phyloP scores from a whole-genome alignment of 805 yeast genomes.

The Cyberlindnera xishuangbannaensis region DNA sequence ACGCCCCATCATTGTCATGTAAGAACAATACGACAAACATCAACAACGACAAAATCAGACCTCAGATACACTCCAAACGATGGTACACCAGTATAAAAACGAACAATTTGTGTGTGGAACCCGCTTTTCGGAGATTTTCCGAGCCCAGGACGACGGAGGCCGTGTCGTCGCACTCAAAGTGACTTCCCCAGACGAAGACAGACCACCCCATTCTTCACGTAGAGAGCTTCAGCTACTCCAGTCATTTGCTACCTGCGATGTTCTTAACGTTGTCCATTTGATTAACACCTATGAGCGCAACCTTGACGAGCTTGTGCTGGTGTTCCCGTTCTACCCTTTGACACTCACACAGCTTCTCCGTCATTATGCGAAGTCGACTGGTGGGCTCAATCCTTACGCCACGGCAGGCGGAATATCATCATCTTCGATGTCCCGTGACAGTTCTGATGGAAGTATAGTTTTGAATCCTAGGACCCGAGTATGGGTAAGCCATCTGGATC shows the following conservation, averaged over 20 bases:
- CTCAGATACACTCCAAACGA: no score
- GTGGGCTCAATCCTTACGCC: constrained; percentile 30
- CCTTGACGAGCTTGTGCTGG: constrained; percentile 33
- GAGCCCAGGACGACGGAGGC: constrained; percentile 14
- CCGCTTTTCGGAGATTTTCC: constrained; percentile 36
- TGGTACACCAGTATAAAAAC: constrained; percentile 8
- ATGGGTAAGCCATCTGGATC: constrained; percentile 14
- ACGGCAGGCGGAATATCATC: no score
- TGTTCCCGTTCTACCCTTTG: constrained; percentile 34
- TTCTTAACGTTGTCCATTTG: constrained; percentile 19
- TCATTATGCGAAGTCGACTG: constrained; percentile 26
- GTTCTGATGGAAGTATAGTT: constrained; percentile 1
- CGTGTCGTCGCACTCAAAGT: constrained; percentile 39
- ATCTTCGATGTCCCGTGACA: neutral
- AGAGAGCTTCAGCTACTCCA: constrained; percentile 33
- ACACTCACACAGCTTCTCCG: constrained; percentile 32
- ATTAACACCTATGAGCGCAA: constrained; percentile 23
- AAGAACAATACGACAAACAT: no score
- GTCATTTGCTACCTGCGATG: no score
- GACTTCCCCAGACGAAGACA: constrained; percentile 43
- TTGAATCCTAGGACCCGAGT: neutral
- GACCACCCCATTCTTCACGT: constrained; percentile 47
- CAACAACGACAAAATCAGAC: no score
- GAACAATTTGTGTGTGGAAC: constrained; percentile 35
- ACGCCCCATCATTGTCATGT: no score